A percentile compares a stretch with the other conserved stretches of the same genome.
Evolutionary conservation across 306 rosid species (phyloP).

Genomic region (Cicer bijugum): DNA sequence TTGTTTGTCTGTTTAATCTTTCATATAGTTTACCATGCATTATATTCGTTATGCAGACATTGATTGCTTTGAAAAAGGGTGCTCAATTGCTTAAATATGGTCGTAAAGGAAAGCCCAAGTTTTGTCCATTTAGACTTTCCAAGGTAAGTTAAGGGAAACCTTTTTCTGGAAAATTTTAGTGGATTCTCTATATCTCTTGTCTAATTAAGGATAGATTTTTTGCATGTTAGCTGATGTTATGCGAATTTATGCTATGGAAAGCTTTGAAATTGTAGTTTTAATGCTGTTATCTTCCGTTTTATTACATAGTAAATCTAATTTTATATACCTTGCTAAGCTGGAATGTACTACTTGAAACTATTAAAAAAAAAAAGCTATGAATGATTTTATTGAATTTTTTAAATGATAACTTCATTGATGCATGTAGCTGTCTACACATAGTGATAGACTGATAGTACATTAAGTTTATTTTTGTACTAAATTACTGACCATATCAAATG

Average conservation of each 20-base stretch:
- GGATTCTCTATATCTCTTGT: constrained; percentile 25
- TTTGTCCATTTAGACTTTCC: constrained; percentile 93
- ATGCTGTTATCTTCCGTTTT: constrained; percentile 15
- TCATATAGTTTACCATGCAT: constrained; percentile 40
- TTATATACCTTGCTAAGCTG: constrained; percentile 5
- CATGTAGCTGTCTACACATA: constrained; percentile 10
- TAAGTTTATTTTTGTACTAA: constrained; percentile 13
- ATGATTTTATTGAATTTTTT: constrained; percentile 1
- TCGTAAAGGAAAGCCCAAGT: constrained; percentile 98
- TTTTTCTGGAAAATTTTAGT: constrained; percentile 26
- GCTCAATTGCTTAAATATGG: constrained; percentile 95
- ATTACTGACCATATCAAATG: constrained; percentile 35
- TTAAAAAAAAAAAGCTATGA: constrained; percentile 9
- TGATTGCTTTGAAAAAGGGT: constrained; percentile 91
- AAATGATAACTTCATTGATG: background rate
- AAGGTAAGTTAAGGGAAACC: constrained; percentile 62
- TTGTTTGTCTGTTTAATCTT: constrained; percentile 22
- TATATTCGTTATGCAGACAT: constrained; percentile 62
- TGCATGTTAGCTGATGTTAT: constrained; percentile 35
- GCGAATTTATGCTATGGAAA: constrained; percentile 5
- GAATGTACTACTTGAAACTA: constrained; percentile 18
- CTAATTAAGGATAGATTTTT: constrained; percentile 18
- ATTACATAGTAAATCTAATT: constrained; percentile 1
- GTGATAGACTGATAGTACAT: too few relatives aligned
- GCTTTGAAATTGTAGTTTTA: constrained; percentile 22